Evolutionary conservation across 495 filamentous ascomycete genomes (phyloP), one percentile per base, ranked within the genome.

Genomic region (Xeromyces bisporus): DNA sequence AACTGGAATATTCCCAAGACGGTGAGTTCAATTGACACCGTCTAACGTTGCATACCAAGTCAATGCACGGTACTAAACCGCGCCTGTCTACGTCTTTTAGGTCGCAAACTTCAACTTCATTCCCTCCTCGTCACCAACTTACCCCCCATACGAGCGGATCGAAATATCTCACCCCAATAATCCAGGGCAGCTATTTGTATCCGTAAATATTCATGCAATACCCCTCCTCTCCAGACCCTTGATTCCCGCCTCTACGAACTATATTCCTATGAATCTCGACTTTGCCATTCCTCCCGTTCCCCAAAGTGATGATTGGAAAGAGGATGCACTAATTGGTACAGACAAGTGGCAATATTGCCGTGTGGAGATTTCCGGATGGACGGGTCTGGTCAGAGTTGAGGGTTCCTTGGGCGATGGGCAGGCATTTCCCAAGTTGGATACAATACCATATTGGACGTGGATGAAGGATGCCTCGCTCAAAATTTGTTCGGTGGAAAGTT

Each of bases 1-100:
- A 29, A 29, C 14, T 29, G 28, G 28, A 29, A 29, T n/a, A 29
- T 29, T 16, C 28, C 28, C 14, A 29, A 29, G 15, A 5, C 14
- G 14, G 28, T 29, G n/a, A 8, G 12, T 14, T 16, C 14, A 7
- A 15, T 15, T 14, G 7, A 4, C 9, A 21, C 20, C 20, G 9
- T 21, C 20, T 21, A 21, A n/a, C n/a, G n/a, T n/a, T n/a, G n/a
- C n/a, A n/a, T n/a, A n/a, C n/a, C n/a, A n/a, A n/a, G n/a, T n/a
- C n/a, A n/a, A n/a, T n/a, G n/a, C n/a, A n/a, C n/a, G n/a, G n/a
- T n/a, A n/a, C n/a, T n/a, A n/a, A n/a, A n/a, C n/a, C n/a, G n/a
- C n/a, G n/a, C n/a, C n/a, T n/a, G n/a, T n/a, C n/a, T 29, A 29
- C 8, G 6, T 3, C 7, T 13, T 6, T 15, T 15, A 29, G 28